Evolutionary conservation across 2,329 filamentous ascomycete species (phyloP).

Genomic region (Chaetothyriales sp.): DNA sequence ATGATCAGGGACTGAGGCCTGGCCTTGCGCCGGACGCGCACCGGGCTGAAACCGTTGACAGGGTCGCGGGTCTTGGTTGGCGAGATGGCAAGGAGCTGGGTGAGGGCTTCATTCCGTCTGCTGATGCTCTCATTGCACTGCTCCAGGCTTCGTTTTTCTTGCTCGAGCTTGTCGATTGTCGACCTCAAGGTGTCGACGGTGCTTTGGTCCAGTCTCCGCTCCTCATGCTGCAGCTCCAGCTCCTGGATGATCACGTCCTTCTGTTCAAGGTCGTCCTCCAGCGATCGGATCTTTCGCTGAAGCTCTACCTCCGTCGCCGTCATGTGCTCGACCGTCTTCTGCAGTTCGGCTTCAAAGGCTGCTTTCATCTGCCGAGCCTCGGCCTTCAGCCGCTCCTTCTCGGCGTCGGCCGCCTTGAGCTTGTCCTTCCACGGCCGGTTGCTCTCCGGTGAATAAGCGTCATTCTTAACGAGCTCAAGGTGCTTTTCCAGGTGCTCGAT

Average conservation of each 20-base stretch:
- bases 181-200: conserved; percentile 14
- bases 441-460: conserved; percentile 25
- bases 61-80: conserved; percentile 16
- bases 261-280: conserved; percentile 21
- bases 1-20: conserved; percentile 21
- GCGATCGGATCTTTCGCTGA: conserved; percentile 19
- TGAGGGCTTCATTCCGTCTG: conserved; percentile 24
- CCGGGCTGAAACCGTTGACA: conserved; percentile 14
- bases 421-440: conserved; percentile 16
- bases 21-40: conserved; percentile 11
- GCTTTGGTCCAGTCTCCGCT: conserved; percentile 14
- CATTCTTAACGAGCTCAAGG: conserved; percentile 27
- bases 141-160: conserved; percentile 19
- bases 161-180: conserved; percentile 21
- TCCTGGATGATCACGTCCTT: conserved; percentile 21
- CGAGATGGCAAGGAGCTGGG: conserved; percentile 24
- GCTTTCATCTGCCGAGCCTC: conserved; percentile 21
- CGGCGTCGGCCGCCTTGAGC: conserved; percentile 19
- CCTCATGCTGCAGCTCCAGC: conserved; percentile 21
- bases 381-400: conserved; percentile 21
- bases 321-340: conserved; percentile 20
- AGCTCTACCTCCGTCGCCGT: conserved; percentile 20
- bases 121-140: conserved; percentile 22
- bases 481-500: conserved; percentile 36
- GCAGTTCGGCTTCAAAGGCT: conserved; percentile 22